Evolutionary conservation across 2,329 filamentous ascomycete genomes (phyloP).

Genomic region (Botrytis paeoniae): DNA sequence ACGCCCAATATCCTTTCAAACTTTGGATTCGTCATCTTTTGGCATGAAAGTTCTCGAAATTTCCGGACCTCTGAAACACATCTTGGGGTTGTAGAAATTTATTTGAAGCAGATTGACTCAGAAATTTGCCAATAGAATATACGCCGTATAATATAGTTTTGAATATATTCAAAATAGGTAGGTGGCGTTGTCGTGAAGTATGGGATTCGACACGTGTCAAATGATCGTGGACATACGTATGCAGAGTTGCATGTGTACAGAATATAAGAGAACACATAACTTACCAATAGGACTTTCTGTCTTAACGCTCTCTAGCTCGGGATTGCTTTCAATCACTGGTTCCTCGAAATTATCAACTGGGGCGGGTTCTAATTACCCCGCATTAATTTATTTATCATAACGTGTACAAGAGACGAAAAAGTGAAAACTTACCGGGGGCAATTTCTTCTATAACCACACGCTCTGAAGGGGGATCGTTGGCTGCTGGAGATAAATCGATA

Average conservation of each 20-base stretch:
- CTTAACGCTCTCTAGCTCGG: background rate
- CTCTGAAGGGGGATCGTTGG: background rate
- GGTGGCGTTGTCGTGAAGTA: background rate
- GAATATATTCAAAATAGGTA: background rate
- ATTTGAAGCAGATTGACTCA: background rate
- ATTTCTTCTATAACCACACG: background rate
- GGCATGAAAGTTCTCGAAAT: background rate
- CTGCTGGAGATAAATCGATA: background rate
- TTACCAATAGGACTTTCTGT: conserved; percentile 6
- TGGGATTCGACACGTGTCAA: conserved; percentile 4
- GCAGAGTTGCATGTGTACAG: background rate
- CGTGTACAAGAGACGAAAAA: background rate
- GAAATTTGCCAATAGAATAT: background rate
- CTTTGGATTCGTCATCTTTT: background rate
- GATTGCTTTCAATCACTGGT: background rate
- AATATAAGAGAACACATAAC: background rate
- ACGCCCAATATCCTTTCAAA: background rate
- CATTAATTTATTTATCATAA: conserved; percentile 9
- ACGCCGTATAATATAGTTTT: background rate
- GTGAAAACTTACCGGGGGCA: background rate
- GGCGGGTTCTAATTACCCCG: background rate
- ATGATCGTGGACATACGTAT: background rate
- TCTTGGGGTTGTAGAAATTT: background rate
- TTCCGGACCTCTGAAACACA: background rate
- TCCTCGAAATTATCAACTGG: background rate